These are phyloP conservation scores for Paspalum notatum DNA, from an alignment of 176 grass and related monocot genomes.

Conservation along the genomic window DNA sequence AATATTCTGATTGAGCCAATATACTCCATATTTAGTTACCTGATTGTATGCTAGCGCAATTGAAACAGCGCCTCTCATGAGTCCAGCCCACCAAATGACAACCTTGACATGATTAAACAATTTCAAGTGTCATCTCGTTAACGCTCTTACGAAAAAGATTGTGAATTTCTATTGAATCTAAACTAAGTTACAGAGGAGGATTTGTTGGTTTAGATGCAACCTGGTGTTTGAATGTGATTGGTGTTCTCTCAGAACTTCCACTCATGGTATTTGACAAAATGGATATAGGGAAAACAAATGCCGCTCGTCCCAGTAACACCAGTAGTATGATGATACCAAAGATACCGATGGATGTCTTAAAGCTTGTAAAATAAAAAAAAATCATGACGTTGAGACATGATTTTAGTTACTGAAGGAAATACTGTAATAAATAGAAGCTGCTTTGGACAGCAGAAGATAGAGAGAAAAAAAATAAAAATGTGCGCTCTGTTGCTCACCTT, in stretches of 20 bases:
- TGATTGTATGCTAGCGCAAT: conserved; percentile 84
- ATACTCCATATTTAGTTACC: too few species aligned
- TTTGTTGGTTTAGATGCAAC: conserved; percentile 55
- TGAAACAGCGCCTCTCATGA: conserved; percentile 90
- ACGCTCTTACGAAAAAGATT: neutral
- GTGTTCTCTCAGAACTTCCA: conserved; percentile 55
- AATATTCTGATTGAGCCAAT: too few species aligned
- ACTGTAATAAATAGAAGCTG: neutral
- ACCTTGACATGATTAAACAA: conserved; percentile 47
- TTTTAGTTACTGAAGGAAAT: neutral
- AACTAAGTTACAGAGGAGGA: too few species aligned
- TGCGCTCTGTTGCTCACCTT: conserved; percentile 43
- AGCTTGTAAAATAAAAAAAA: conserved; percentile 50
- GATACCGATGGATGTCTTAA: conserved; percentile 61
- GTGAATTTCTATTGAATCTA: neutral
- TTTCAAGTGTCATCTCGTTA: conserved; percentile 22
- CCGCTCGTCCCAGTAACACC: conserved; percentile 63
- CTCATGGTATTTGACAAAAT: conserved; percentile 72
- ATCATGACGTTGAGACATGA: neutral
- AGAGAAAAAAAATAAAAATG: neutral
- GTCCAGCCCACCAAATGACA: conserved; percentile 94
- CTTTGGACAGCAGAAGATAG: neutral
- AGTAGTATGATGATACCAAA: conserved; percentile 61
- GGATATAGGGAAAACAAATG: conserved; percentile 82
- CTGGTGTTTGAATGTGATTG: conserved; percentile 92